Conservation (phyloP, 23 red algal species). For the Gracilaria domingensis region DNA sequence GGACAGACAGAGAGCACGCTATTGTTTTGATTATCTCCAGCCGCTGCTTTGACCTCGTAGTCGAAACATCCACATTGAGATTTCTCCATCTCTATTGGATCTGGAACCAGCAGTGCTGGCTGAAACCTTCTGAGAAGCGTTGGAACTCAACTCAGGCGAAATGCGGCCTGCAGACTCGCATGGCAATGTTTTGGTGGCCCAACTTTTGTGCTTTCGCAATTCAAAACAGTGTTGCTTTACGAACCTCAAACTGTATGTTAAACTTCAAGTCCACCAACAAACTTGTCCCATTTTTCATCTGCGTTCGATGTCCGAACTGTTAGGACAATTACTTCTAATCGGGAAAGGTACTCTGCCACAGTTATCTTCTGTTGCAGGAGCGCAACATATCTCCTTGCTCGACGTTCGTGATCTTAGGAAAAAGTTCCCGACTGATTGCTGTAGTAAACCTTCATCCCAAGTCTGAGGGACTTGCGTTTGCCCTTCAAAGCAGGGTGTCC, state of each 20-base stretch:
- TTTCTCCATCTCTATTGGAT: constrained; percentile 31
- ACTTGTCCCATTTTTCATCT: constrained; percentile 25
- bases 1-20: background rate
- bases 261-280: background rate
- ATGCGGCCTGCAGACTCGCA: background rate
- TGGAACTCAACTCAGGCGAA: background rate
- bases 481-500: background rate
- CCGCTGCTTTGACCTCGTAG: constrained; percentile 7
- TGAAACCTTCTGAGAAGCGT: too few species aligned
- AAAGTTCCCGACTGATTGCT: background rate
- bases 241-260: too few species aligned
- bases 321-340: background rate
- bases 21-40: background rate
- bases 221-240: too few species aligned
- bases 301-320: constrained; percentile 15
- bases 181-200: too few species aligned
- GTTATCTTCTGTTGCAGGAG: background rate
- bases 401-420: constrained; percentile 31
- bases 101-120: background rate
- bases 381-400: constrained; percentile 9
- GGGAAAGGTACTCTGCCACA: constrained; percentile 29
- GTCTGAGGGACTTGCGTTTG: background rate
- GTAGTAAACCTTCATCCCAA: constrained; percentile 7
- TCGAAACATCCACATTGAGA: background rate
- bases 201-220: too few species aligned